phyloP scores from a whole-genome alignment of 2,329 filamentous ascomycete genomes.

The Tolypocladium endophyticum region DNA sequence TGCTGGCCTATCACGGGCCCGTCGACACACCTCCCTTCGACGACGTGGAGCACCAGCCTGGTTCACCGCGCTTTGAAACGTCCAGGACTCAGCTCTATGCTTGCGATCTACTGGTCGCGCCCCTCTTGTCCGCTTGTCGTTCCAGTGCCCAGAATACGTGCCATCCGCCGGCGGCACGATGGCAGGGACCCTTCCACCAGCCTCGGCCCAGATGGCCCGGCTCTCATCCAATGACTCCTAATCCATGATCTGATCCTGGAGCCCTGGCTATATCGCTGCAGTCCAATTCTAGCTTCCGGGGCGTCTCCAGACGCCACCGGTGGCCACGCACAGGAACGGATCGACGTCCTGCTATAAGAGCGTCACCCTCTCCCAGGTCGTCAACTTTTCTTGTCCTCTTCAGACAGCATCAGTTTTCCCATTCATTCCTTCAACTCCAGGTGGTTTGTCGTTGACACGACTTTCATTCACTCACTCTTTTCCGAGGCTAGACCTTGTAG shows the following conservation, averaged over 20 bases:
- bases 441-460: constrained; percentile 20
- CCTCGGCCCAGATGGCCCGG: background rate
- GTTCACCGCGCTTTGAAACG: constrained; percentile 7
- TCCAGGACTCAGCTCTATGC: constrained; percentile 1
- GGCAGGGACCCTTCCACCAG: background rate
- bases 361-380: background rate
- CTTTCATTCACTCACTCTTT: constrained; percentile 16
- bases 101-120: constrained; percentile 4
- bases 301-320: background rate
- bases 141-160: constrained; percentile 3
- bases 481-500: constrained; percentile 25
- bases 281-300: constrained; percentile 2
- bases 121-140: background rate
- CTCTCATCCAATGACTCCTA: constrained; percentile 5
- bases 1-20: constrained; percentile 6
- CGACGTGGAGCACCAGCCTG: constrained; percentile 1
- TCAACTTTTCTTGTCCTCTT: constrained; percentile 1
- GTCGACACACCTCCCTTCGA: constrained; percentile 4
- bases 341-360: constrained; percentile 5
- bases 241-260: constrained; percentile 6
- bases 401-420: constrained; percentile 3
- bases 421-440: constrained; percentile 8
- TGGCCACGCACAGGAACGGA: background rate
- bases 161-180: constrained; percentile 2
- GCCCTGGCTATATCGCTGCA: background rate